A percentile compares a stretch with the other conserved stretches of the same genome.
These are phyloP conservation scores for Puccinia hordei DNA, from an alignment of 1,284 basidiomycete genomes.

Conservation along the genomic window DNA sequence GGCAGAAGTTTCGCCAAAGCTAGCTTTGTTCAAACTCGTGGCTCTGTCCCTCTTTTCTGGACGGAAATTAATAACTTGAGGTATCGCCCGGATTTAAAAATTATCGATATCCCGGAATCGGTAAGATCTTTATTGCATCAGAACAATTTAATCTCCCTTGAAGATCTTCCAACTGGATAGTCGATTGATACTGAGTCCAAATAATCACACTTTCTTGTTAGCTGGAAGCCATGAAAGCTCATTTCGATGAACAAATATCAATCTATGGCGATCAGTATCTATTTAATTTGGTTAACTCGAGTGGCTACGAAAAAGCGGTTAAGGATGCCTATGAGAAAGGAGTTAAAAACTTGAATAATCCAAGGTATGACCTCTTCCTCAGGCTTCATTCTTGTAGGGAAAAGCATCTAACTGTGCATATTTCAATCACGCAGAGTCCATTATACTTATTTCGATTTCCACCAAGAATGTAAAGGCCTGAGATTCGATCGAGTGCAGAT, in stretches of 20 bases:
- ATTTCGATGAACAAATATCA: constrained; percentile 74
- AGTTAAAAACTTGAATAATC: constrained; percentile 61
- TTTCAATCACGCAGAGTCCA: constrained; percentile 64
- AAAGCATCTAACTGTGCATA: neutral
- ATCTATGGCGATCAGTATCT: constrained; percentile 79
- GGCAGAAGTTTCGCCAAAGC: constrained; percentile 62
- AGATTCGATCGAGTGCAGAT: constrained; percentile 88
- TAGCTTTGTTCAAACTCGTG: constrained; percentile 84
- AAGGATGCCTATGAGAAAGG: constrained; percentile 92
- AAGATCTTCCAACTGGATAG: neutral
- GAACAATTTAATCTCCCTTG: neutral
- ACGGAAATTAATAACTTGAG: constrained; percentile 93
- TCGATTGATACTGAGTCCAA: neutral
- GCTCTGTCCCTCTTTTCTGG: constrained; percentile 94
- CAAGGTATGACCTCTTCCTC: constrained; percentile 50
- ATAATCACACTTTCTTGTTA: constrained; percentile 57
- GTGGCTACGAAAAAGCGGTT: constrained; percentile 89
- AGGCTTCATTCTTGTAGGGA: neutral
- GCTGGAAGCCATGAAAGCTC: constrained; percentile 72
- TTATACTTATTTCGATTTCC: constrained; percentile 98
- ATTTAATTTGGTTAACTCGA: constrained; percentile 93
- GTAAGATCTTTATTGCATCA: constrained; percentile 61
- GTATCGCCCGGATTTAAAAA: constrained; percentile 94
- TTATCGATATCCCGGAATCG: constrained; percentile 88
- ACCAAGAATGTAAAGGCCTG: constrained; percentile 92